Evolutionary conservation across 2,329 filamentous ascomycete species (phyloP), one percentile per base, ranked within the genome.

Genomic region (Scytalidium lignicola): DNA sequence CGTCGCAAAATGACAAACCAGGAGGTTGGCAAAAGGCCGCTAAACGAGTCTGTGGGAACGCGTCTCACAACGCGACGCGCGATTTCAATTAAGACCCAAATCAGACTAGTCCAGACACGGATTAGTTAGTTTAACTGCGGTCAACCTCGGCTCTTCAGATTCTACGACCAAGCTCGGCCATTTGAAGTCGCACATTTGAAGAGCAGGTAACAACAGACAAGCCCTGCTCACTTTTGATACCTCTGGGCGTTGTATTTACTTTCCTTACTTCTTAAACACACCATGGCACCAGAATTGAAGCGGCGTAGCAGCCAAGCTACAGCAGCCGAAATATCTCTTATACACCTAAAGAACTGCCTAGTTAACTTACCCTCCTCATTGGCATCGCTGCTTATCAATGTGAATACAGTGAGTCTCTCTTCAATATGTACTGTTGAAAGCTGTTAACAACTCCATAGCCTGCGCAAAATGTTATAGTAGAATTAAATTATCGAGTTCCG

Each of bases 381-480:
- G 49, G 90, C 95, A 49, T 85, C 88, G 29, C 71, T 96, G 47
- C 80, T 99, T 44, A 82, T 92, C 59, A 95, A 91, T 70, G 80
- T 91, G 59, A 95, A 97, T 65, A 91, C 91, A 41, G 88, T 95
- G 76, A 70, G 86, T 66, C 49, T 41, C 53, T 17, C 7, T 37
- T 37, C 39, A 44, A n/a, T 20, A 13, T 21, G 13, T 19, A 41
- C 29, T 15, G 22, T 41, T 15, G 44, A n/a, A 46, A 44, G 18
- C 12, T 22, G 51, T 47, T 53, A 17, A 60, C 44, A 17, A 41
- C 41, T 26, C 28, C 28, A 20, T 41, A 95, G 90, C 79, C 91
- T 51, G 89, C 88, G 28, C 93, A 99, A 71, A 96, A 97, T 86
- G 89, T 97, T 59, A 80, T 97, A 54, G 86, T 99, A 66, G 93